phyloP scores from a whole-genome alignment of 192 early-diverging fungal genomes.

The Rhizophagus prolifer region DNA sequence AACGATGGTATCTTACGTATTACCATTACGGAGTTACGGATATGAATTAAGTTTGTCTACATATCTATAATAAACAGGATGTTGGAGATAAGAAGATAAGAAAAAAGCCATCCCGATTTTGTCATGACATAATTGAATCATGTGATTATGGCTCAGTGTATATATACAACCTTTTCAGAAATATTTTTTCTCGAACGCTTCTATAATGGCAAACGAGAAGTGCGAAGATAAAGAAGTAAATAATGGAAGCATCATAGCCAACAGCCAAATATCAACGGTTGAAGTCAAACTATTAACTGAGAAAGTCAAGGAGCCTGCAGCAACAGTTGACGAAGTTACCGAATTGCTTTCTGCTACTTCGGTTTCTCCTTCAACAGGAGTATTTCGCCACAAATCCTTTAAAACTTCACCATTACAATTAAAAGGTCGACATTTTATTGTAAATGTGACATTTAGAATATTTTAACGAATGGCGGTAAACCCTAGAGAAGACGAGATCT shows the following conservation, averaged over 20 bases:
- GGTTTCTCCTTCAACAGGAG: not conserved
- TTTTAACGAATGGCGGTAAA: not conserved
- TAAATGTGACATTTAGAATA: not conserved
- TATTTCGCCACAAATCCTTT: not conserved
- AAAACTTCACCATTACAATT: conserved; percentile 25
- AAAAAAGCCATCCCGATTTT: too few species aligned
- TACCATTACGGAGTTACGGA: too few species aligned
- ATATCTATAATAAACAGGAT: too few species aligned
- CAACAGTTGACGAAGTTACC: conserved; percentile 20
- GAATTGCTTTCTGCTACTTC: conserved; percentile 11
- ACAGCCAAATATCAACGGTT: not conserved
- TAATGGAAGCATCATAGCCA: not conserved
- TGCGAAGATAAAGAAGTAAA: not conserved
- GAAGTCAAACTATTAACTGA: not conserved
- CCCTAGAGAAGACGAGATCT: conserved; percentile 43
- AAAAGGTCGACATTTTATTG: not conserved
- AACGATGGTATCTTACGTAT: too few species aligned
- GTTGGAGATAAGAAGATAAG: too few species aligned
- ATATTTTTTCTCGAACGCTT: not conserved
- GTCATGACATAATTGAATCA: too few species aligned
- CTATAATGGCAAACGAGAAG: not conserved
- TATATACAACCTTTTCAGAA: too few species aligned
- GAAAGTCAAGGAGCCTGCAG: not conserved
- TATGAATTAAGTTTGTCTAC: too few species aligned
- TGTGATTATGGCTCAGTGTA: too few species aligned